Base-by-base conservation (phyloP, 176 grass and related monocot species). In the Cymbopogon citratus region DNA sequence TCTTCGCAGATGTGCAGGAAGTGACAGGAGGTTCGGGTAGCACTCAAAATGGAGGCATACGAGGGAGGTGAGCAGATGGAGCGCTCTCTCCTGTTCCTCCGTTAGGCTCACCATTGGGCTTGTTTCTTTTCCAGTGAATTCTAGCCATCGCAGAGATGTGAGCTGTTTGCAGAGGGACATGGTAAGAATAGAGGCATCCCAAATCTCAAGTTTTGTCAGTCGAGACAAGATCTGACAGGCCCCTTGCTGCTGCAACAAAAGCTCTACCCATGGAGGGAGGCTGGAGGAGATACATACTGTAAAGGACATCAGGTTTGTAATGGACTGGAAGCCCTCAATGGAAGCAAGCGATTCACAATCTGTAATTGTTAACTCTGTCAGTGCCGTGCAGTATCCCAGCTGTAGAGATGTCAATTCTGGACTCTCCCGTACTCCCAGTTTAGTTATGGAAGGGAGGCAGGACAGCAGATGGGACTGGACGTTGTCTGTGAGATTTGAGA, bases 351-450 rank as follows among this genome's bases (percentile, higher is more conserved):
- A 61, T 1, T 26, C 57, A 61, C 57, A 61, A 25, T 10, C 3
- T 25, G 9, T 25, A 61, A 61, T 61, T 26, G 12, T 0, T 25
- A 61, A 5, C n/a, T 25, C 2, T 26, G n/a, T 61, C 57, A 61
- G 57, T 61, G n/a, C 10, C 3, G n/a, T 12, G 3, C 7, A 25
- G 57, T 24, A 1, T n/a, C 68, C 71, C 21, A 84, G 16, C 16
- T 66, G 66, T 29, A 86, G 33, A 43, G 66, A 79, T 6, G 14
- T 29, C 76, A 81, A 34, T 4, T 59, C 9, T 73, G 9, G 3
- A 25, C 54, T 73, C 0, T 0, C 0, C 3, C 7, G 0, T 19
- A 86, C 18, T 4, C 0, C 0, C 4, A 86, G 25, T 10, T 0
- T 4, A 0, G 19, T 41, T 0, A 78, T 1, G 16, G 7, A 1